These are phyloP conservation scores for Talaromyces thailandensis DNA, from an alignment of 495 filamentous ascomycete genomes.

Conservation along the genomic window DNA sequence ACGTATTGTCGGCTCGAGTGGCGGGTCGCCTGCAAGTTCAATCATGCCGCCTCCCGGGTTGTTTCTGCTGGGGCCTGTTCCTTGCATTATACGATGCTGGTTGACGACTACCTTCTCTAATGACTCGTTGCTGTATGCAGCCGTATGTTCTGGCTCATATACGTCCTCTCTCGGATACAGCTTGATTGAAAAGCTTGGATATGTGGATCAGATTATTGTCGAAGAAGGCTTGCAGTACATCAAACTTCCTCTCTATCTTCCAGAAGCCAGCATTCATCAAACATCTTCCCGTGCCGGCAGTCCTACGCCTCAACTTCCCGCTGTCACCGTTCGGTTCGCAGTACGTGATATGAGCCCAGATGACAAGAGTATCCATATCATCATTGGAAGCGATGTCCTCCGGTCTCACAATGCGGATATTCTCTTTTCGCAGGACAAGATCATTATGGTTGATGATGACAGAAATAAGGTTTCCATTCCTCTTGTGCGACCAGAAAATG, in stretches of 20 bases:
- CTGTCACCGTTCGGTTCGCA: conserved; percentile 66
- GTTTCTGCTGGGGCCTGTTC: conserved; percentile 75
- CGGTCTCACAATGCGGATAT: conserved; percentile 85
- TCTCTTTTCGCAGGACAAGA: conserved; percentile 79
- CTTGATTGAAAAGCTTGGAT: conserved; percentile 61
- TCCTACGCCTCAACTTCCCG: conserved; percentile 70
- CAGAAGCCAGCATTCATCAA: conserved; percentile 77
- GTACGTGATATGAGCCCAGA: conserved; percentile 48
- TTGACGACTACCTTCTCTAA: conserved; percentile 78
- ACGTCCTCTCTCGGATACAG: conserved; percentile 66
- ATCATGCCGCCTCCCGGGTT: conserved; percentile 71
- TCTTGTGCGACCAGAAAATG: conserved; percentile 87
- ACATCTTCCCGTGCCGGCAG: conserved; percentile 64
- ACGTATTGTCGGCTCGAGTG: conserved; percentile 52
- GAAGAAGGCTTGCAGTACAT: conserved; percentile 58
- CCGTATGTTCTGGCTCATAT: conserved; percentile 85
- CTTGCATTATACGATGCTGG: conserved; percentile 95
- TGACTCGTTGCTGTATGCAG: conserved; percentile 79
- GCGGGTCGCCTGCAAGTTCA: conserved; percentile 54
- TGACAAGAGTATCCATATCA: conserved; percentile 58
- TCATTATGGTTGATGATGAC: conserved; percentile 80
- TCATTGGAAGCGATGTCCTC: conserved; percentile 81
- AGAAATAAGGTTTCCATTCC: conserved; percentile 85
- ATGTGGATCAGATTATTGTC: conserved; percentile 56
- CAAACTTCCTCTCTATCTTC: conserved; percentile 74